Conservation (phyloP, 345 rosid species). For the Salix dunnii region DNA sequence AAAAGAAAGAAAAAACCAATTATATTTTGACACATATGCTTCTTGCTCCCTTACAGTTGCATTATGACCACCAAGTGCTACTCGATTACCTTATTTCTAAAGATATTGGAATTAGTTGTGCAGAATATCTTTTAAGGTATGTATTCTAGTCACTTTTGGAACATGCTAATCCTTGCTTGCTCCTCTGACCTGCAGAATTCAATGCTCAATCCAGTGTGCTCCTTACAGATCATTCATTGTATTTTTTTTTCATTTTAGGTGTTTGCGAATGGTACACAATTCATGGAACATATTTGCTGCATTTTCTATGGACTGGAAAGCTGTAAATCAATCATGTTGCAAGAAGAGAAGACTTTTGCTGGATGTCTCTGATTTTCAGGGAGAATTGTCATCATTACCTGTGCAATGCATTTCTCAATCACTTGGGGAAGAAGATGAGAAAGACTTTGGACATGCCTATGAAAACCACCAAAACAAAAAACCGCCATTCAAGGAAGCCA, state of each 20-base stretch:
- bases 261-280: conserved; percentile 51
- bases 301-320: conserved; percentile 31
- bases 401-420: conserved; percentile 7
- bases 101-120: conserved; percentile 66
- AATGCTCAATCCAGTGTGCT: background rate
- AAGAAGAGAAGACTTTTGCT: conserved; percentile 51
- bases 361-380: conserved; percentile 24
- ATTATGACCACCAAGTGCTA: conserved; percentile 86
- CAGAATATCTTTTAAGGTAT: conserved; percentile 78
- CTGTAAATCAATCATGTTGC: conserved; percentile 25
- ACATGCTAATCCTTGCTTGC: background rate
- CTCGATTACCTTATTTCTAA: conserved; percentile 89
- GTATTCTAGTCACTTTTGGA: conserved; percentile 19
- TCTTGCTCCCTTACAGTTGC: conserved; percentile 46
- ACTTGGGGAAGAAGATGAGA: conserved; percentile 14
- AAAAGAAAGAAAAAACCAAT: too few species aligned
- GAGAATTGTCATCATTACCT: conserved; percentile 10
- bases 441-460: conserved; percentile 10
- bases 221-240: background rate
- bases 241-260: conserved; percentile 33
- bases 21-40: background rate
- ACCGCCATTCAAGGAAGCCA: conserved; percentile 46
- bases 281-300: conserved; percentile 54
- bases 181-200: too few species aligned
- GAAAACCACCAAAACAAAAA: conserved; percentile 13